Base-by-base conservation (phyloP, 108 stramenopile species). In the Pseudonitzschia multistriata region DNA sequence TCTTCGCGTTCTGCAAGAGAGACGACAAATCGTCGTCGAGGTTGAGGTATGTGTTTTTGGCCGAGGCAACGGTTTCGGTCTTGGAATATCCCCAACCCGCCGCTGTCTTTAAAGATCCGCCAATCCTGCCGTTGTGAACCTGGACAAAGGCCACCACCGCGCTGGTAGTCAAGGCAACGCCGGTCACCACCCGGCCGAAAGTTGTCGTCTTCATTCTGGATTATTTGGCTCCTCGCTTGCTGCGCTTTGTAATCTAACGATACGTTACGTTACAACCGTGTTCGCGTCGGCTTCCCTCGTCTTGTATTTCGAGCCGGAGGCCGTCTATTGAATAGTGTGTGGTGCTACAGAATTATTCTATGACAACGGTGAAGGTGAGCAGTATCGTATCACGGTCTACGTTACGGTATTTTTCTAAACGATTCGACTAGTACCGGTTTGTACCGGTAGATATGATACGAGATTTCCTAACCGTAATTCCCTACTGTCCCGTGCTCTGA, bases 141-240 rank as follows among this genome's bases (percentile, higher is more conserved):
- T 59, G 57, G 35, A 59, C 25, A 33, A 59, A 59, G 31, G 31
- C 57, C 13, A 59, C 57, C 33, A 59, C 57, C 14, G 35, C 57
- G 34, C 57, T 59, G 34, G 57, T 33, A 1, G 57, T 59, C n/a
- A 59, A 33, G 19, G 35, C 25, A 35, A 59, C 17, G 5, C 31
- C 57, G 29, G 15, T 33, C 33, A n/a, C n/a, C n/a, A 33, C 57
- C 31, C 57, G 28, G 31, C n/a, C 57, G 33, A 59, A 35, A 30
- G n/a, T 21, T 59, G 33, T 59, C 10, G 57, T n/a, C n/a, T 59
- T 59, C 31, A 52, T 52, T 3, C 10, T 24, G 4, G 42, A 45
- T 45, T 37, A 45, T 13, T 45, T 1, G 42, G 42, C 17, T 13
- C 2, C 8, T 39, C 10, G 7, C 37, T 39, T 39, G 37, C 37